Evolutionary conservation across 1,284 basidiomycete genomes (phyloP), one percentile per base, ranked within the genome.

Genomic region (Sanguinoderma infundibulare): DNA sequence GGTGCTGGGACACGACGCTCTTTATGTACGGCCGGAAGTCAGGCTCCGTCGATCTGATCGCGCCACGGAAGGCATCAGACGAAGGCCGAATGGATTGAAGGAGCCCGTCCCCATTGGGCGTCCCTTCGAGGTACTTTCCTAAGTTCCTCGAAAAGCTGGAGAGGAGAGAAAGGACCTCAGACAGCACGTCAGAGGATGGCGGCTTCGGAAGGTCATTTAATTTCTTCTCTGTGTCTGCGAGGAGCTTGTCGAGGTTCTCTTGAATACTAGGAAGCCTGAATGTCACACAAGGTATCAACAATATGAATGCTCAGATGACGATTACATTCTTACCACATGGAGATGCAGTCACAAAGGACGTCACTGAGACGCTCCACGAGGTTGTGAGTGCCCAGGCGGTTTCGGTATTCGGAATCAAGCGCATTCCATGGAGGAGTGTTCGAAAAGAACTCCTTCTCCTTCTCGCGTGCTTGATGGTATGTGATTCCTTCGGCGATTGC

Each of bases 381-480:
- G 52, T 81, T 83, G 3, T 67, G 66, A 0, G 88, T 90, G 0
- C 87, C 77, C 0, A 91, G 71, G 50, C 83, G 83, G 22, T 76
- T 77, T 55, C 84, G 81, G 59, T 83, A 81, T 2, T 77, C 73
- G 0, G 71, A 38, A 20, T 85, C 83, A 0, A 91, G 74, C 0
- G 77, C 74, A 1, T 74, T 77, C 90, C 90, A 93, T 0, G 86
- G 86, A 0, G 76, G 62, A 0, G 73, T 83, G 5, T 75, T 75
- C 53, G 81, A 73, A 74, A 95, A 93, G 75, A 88, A 96, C 26
- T 86, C 76, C 58, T 83, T 78, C 75, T 95, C 92, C 66, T 80
- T 73, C 17, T 73, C 69, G 0, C 89, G 83, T 0, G 89, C 90
- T 7, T 84, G 78, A 2, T 72, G 69, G 84, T 87, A 91, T 0